Evolutionary conservation across 2,329 filamentous ascomycete species (phyloP).

Genomic region (Ophiostoma novo-ulmi): DNA sequence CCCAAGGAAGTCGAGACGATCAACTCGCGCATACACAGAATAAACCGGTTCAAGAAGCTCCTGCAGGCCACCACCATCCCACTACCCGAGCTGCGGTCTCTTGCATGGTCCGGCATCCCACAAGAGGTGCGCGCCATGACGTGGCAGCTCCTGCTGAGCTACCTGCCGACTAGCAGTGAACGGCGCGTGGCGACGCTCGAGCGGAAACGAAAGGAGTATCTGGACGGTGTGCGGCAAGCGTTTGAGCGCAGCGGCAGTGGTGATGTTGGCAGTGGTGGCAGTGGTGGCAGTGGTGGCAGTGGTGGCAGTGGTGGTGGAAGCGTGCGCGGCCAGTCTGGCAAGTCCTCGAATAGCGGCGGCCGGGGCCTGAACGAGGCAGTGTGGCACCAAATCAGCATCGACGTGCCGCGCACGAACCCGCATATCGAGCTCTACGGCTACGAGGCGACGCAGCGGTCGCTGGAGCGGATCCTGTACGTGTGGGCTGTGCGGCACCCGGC

Average conservation of each 20-base stretch:
- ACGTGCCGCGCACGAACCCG: slow-evolving; percentile 91
- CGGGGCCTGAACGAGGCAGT: slow-evolving; percentile 79
- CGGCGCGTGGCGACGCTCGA: slow-evolving; percentile 84
- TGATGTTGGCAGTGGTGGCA: neutral
- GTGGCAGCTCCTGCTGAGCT: slow-evolving; percentile 95
- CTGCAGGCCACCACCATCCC: slow-evolving; percentile 88
- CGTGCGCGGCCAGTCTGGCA: neutral
- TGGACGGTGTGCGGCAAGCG: slow-evolving; percentile 77
- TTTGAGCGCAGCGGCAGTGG: slow-evolving; percentile 56
- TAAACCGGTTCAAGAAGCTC: slow-evolving; percentile 98
- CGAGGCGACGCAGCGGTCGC: slow-evolving; percentile 87
- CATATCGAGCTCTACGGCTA: slow-evolving; percentile 94
- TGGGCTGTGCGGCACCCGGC: slow-evolving; percentile 98
- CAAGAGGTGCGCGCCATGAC: slow-evolving; percentile 96
- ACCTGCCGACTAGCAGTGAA: slow-evolving; percentile 94
- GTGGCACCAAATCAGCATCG: slow-evolving; percentile 99
- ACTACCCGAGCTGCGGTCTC: slow-evolving; percentile 71
- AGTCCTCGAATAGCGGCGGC: slow-evolving; percentile 21
- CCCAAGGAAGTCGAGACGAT: slow-evolving; percentile 82
- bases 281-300: slow-evolving; percentile 35
- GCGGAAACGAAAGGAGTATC: slow-evolving; percentile 90
- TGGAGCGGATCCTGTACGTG: slow-evolving; percentile 92
- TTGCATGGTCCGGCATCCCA: slow-evolving; percentile 91
- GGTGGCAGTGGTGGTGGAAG: slow-evolving; percentile 2
- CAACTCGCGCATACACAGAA: slow-evolving; percentile 81